phyloP scores from a whole-genome alignment of 495 filamentous ascomycete species.

The Aspergillus affinis region DNA sequence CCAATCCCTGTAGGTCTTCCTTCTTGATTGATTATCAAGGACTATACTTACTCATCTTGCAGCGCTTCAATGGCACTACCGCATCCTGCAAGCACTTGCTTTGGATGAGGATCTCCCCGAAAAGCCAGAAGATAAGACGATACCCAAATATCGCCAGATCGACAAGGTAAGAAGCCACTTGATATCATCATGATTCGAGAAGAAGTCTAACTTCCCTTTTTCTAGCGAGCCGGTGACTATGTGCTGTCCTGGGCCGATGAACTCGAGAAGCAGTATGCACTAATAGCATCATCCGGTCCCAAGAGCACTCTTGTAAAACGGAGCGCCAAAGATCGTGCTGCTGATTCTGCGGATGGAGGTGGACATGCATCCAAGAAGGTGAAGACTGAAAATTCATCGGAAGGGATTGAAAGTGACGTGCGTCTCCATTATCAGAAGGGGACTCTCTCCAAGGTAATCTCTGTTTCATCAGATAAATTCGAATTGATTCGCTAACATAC shows the following conservation, averaged over 20 bases:
- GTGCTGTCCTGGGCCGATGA: slow-evolving; percentile 73
- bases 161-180: slow-evolving; percentile 56
- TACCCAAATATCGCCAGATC: slow-evolving; percentile 81
- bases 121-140: slow-evolving; percentile 75
- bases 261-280: slow-evolving; percentile 54
- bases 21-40: background rate
- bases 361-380: slow-evolving; percentile 46
- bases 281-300: slow-evolving; percentile 39
- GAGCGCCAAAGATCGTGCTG: slow-evolving; percentile 34
- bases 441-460: slow-evolving; percentile 57
- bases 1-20: slow-evolving; percentile 66
- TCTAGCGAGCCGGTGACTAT: slow-evolving; percentile 67
- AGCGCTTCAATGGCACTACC: slow-evolving; percentile 96
- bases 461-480: background rate
- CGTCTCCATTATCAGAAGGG: slow-evolving; percentile 58
- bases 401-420: slow-evolving; percentile 56
- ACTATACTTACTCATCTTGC: slow-evolving; percentile 10
- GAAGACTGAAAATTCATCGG: slow-evolving; percentile 45
- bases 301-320: slow-evolving; percentile 48
- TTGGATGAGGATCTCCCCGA: slow-evolving; percentile 90
- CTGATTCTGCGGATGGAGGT: slow-evolving; percentile 28
- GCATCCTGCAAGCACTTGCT: slow-evolving; percentile 87
- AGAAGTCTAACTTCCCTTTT: background rate
- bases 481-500: slow-evolving; percentile 2
- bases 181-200: slow-evolving; percentile 8